Evolutionary conservation across 345 rosid genomes (phyloP).

Genomic region (Reutealis trisperma): DNA sequence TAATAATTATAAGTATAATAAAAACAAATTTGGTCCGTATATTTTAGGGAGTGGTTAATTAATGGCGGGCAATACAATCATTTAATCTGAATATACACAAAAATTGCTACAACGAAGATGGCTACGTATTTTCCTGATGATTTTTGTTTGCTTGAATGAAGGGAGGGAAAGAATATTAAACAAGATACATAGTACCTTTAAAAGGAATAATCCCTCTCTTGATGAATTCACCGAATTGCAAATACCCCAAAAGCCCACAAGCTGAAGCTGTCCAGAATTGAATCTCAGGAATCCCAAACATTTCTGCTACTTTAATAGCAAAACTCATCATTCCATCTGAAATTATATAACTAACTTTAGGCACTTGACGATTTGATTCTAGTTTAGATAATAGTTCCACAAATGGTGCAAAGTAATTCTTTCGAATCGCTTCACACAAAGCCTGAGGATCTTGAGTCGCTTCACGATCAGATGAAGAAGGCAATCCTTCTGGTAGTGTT

Average conservation of each 20-base stretch:
- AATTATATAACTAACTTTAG: not conserved
- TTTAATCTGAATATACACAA: no score
- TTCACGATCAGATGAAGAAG: slow-evolving; percentile 21
- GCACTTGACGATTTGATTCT: not conserved
- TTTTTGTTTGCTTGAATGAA: no score
- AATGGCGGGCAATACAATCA: no score
- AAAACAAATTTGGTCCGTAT: no score
- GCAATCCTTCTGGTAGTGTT: slow-evolving; percentile 35
- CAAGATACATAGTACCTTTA: slow-evolving; percentile 29
- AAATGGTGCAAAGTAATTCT: slow-evolving; percentile 6
- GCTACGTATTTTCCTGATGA: no score
- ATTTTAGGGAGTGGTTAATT: no score
- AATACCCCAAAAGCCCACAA: slow-evolving; percentile 12
- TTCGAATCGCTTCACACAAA: slow-evolving; percentile 3
- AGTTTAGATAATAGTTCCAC: not conserved
- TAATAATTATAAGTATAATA: no score
- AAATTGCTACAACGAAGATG: no score
- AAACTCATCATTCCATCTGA: slow-evolving; percentile 14
- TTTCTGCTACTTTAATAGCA: slow-evolving; percentile 8
- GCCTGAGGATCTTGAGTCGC: slow-evolving; percentile 5
- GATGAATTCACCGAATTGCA: slow-evolving; percentile 31
- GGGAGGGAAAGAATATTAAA: no score
- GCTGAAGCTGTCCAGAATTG: slow-evolving; percentile 16
- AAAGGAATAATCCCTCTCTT: slow-evolving; percentile 34
- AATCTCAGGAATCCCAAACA: not conserved